Conservation (phyloP, 768 basidiomycete genomes). For the Coprinellus aureogranulatus region DNA sequence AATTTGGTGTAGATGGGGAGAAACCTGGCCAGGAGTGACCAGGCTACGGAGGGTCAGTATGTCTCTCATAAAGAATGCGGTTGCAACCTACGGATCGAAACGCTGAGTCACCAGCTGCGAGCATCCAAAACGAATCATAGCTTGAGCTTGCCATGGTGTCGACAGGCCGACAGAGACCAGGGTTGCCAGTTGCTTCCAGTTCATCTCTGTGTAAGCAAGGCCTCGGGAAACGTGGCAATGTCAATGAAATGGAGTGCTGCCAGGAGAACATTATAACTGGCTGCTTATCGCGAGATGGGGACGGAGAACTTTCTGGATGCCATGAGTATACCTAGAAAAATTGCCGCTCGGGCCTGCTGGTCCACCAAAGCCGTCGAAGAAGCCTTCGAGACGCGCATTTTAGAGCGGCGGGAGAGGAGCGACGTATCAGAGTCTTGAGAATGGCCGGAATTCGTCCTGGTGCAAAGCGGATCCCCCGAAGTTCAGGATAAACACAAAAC, state of each 20-base stretch:
- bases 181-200: constrained; percentile 1
- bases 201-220: neutral
- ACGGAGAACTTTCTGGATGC: neutral
- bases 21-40: constrained; percentile 13
- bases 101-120: constrained; percentile 1
- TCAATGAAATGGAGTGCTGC: neutral
- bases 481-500: neutral
- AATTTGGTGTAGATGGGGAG: constrained; percentile 14
- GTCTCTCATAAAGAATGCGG: neutral
- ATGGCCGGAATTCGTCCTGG: neutral
- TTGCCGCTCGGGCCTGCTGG: neutral
- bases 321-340: neutral
- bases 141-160: neutral
- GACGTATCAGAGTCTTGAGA: neutral
- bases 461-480: neutral
- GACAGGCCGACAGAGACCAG: constrained; percentile 2
- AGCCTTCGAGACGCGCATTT: neutral
- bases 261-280: neutral
- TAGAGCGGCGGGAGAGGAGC: neutral
- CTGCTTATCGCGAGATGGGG: neutral
- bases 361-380: neutral
- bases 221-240: neutral
- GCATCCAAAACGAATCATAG: constrained; percentile 4
- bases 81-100: constrained; percentile 1
- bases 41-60: neutral